These are phyloP conservation scores for Geotrichum phurueaensis DNA, from an alignment of 1,139 yeast genomes.

Conservation along the genomic window DNA sequence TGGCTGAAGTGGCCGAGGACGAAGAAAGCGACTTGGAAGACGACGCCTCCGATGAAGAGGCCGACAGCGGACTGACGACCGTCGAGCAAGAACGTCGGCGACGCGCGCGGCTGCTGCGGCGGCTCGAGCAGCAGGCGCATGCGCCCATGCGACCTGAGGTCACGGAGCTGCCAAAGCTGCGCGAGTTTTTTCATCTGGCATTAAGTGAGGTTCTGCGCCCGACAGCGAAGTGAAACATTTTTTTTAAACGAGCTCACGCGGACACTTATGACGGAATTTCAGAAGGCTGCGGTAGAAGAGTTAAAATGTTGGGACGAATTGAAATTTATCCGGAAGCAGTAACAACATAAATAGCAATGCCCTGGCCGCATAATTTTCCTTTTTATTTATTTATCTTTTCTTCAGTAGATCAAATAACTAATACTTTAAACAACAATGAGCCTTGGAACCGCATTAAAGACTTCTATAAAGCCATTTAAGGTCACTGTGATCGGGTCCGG, in stretches of 20 bases:
- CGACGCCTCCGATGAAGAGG: slow-evolving; percentile 11
- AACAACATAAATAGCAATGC: neutral
- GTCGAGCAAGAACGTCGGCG: slow-evolving; percentile 20
- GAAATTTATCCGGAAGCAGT: neutral
- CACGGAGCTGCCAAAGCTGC: slow-evolving; percentile 29
- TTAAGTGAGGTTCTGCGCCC: slow-evolving; percentile 19
- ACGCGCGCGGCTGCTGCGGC: slow-evolving; percentile 20
- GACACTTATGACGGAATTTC: neutral
- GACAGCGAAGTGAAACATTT: neutral
- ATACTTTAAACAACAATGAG: neutral
- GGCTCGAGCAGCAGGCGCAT: slow-evolving; percentile 17
- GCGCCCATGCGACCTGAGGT: slow-evolving; percentile 31
- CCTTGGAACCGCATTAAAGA: neutral
- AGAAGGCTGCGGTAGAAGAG: too few species aligned
- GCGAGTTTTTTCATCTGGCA: slow-evolving; percentile 25
- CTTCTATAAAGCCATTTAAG: slow-evolving; percentile 21
- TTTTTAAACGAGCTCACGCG: too few species aligned
- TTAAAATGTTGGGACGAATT: neutral
- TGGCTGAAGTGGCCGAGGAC: slow-evolving; percentile 41
- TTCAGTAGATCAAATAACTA: neutral
- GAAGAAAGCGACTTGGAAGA: slow-evolving; percentile 32
- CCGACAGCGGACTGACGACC: slow-evolving; percentile 9
- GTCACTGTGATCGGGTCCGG: slow-evolving; percentile 42
- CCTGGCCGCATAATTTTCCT: neutral
- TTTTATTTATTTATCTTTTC: neutral